A percentile compares a stretch with the other conserved stretches of the same genome.
Conservation (phyloP, 129 eudicot genomes). For the Deinandra increscens region DNA sequence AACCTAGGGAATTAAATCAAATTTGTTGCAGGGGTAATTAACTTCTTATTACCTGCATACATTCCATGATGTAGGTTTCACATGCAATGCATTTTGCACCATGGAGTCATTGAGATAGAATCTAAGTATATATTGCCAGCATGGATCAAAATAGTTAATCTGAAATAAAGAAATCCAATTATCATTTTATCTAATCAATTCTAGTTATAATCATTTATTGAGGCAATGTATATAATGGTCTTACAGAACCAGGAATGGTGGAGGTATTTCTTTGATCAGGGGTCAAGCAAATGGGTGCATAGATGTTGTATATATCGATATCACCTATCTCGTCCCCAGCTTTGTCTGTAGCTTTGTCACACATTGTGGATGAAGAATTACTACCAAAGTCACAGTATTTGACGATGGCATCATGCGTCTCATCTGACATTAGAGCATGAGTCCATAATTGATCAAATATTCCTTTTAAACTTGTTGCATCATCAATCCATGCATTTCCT, state of each 20-base stretch:
- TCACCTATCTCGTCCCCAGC: conserved; percentile 31
- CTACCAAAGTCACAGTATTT: conserved; percentile 33
- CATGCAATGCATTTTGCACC: conserved; percentile 46
- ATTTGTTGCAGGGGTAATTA: too few species aligned
- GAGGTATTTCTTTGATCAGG: conserved; percentile 16
- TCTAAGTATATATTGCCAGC: conserved; percentile 27
- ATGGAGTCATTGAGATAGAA: conserved; percentile 30
- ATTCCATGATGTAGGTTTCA: conserved; percentile 37
- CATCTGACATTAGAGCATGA: conserved; percentile 49
- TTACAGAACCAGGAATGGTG: conserved; percentile 30
- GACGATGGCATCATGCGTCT: conserved; percentile 31
- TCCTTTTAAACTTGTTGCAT: conserved; percentile 32
- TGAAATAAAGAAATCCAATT: neutral
- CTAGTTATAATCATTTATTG: neutral
- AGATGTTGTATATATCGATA: conserved; percentile 38
- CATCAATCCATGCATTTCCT: conserved; percentile 53
- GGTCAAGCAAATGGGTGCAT: conserved; percentile 39
- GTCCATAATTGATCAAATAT: conserved; percentile 40
- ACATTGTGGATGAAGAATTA: conserved; percentile 21
- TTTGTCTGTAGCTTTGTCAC: neutral
- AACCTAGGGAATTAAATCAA: too few species aligned
- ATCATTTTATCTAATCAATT: too few species aligned
- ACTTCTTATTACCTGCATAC: conserved; percentile 34
- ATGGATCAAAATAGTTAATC: conserved; percentile 39
- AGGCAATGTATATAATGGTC: conserved; percentile 5